A percentile compares a stretch with the other conserved stretches of the same genome.
phyloP scores from a whole-genome alignment of 2,329 filamentous ascomycete species.

The Fusarium stilboides region DNA sequence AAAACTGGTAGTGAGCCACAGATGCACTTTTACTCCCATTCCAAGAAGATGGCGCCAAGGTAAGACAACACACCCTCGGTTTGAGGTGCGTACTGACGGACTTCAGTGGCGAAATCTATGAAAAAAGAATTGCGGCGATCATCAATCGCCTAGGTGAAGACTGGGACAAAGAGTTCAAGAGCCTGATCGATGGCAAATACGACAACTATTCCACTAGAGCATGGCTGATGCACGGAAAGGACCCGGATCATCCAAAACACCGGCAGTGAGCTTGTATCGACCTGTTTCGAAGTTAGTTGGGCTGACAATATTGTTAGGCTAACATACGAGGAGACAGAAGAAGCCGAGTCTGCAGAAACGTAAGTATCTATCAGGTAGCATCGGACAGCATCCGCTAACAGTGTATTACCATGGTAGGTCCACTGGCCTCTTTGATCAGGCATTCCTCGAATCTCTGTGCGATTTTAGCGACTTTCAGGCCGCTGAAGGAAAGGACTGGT shows the following conservation, averaged over 20 bases:
- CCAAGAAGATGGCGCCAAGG: not conserved
- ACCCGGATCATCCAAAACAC: too few relatives aligned
- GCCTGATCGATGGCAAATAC: not conserved
- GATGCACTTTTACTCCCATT: conserved; percentile 21
- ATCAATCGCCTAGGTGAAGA: not conserved
- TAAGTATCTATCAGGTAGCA: not conserved
- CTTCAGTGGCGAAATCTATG: not conserved
- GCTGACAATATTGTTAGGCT: not conserved
- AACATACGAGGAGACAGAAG: conserved; percentile 15
- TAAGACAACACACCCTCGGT: fast-evolving
- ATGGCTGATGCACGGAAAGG: conserved; percentile 22
- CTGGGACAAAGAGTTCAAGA: conserved; percentile 10
- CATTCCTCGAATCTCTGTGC: conserved; percentile 24
- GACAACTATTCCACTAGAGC: conserved; percentile 27
- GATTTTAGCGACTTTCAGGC: conserved; percentile 39
- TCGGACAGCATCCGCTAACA: fast-evolving
- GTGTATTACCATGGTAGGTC: not conserved
- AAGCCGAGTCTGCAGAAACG: conserved; percentile 18
- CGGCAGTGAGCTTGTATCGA: too few relatives aligned
- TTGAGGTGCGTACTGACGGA: not conserved
- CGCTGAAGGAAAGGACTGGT: not conserved
- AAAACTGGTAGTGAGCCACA: conserved; percentile 3
- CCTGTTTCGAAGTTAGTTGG: too few relatives aligned
- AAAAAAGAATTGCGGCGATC: not conserved
- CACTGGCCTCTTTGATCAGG: conserved; percentile 31